Evolutionary conservation across 805 yeast genomes (phyloP).

Genomic region (Saturnispora sanitii): DNA sequence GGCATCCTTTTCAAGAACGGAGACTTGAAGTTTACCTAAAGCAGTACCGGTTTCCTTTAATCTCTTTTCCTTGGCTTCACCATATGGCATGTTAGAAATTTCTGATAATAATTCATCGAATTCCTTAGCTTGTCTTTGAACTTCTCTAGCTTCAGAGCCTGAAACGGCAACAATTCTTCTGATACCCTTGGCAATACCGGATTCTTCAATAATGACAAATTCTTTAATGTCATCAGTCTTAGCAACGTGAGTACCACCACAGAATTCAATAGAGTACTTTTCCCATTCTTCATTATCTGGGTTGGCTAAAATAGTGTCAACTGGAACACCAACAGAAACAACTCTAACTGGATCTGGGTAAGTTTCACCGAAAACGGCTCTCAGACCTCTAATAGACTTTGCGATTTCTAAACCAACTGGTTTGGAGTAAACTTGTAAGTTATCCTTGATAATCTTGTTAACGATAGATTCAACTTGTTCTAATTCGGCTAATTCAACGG

Average conservation of each 20-base stretch:
- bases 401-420: constrained; percentile 74
- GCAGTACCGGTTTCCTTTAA: constrained; percentile 78
- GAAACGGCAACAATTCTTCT: constrained; percentile 97
- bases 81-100: constrained; percentile 56
- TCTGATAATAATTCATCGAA: constrained; percentile 52
- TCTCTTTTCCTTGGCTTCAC: constrained; percentile 68
- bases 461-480: constrained; percentile 65
- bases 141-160: constrained; percentile 83
- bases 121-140: constrained; percentile 73
- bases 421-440: constrained; percentile 67
- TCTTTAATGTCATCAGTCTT: constrained; percentile 91
- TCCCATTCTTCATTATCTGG: constrained; percentile 73
- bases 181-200: constrained; percentile 97
- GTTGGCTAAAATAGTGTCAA: constrained; percentile 63
- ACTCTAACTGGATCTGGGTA: constrained; percentile 99
- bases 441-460: constrained; percentile 60
- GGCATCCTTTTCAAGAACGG: constrained; percentile 69
- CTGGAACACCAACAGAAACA: constrained; percentile 88
- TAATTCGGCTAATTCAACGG: constrained; percentile 60
- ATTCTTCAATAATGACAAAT: constrained; percentile 82
- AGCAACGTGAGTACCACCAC: constrained; percentile 97
- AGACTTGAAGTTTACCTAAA: constrained; percentile 72
- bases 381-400: constrained; percentile 66
- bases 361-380: constrained; percentile 98
- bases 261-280: constrained; percentile 79